These are phyloP conservation scores for Suillus subalutaceus DNA, from an alignment of 768 basidiomycete species.

Conservation along the genomic window DNA sequence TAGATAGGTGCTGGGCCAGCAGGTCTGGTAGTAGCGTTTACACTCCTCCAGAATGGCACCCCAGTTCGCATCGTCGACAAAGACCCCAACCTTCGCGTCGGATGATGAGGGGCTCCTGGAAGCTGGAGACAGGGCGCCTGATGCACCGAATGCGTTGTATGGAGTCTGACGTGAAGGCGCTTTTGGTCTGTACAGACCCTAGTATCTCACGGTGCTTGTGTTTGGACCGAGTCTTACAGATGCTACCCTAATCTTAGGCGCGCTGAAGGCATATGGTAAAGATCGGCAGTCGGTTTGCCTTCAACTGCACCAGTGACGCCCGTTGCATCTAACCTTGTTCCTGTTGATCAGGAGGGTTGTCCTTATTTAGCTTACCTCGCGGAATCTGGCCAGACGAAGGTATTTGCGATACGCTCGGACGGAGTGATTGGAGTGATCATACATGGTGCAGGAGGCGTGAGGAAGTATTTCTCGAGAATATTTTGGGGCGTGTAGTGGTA, in stretches of 20 bases:
- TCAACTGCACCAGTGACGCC: background rate
- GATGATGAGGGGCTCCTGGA: too few species aligned
- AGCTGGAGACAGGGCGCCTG: too few species aligned
- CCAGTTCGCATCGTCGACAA: too few species aligned
- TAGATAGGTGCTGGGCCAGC: too few species aligned
- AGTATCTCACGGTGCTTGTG: constrained; percentile 14
- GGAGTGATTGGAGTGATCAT: constrained; percentile 34
- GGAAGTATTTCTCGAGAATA: background rate
- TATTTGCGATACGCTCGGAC: constrained; percentile 34
- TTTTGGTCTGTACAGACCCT: constrained; percentile 13
- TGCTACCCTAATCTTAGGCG: constrained; percentile 7
- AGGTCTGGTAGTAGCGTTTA: too few species aligned
- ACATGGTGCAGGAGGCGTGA: constrained; percentile 21
- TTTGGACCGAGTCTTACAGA: constrained; percentile 9
- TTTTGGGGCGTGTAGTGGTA: too few species aligned
- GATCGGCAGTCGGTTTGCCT: constrained; percentile 10
- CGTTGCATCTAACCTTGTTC: constrained; percentile 24
- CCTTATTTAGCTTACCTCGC: constrained; percentile 31
- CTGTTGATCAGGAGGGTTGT: constrained; percentile 22
- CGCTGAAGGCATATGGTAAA: background rate
- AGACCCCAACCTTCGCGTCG: too few species aligned
- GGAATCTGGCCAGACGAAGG: constrained; percentile 31
- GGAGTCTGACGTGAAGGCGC: background rate
- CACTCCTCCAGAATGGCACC: too few species aligned
- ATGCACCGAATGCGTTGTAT: too few species aligned